Evolutionary conservation across 768 basidiomycete species (phyloP), one percentile per base, ranked within the genome.

Genomic region (Hirschioporus abietinus): DNA sequence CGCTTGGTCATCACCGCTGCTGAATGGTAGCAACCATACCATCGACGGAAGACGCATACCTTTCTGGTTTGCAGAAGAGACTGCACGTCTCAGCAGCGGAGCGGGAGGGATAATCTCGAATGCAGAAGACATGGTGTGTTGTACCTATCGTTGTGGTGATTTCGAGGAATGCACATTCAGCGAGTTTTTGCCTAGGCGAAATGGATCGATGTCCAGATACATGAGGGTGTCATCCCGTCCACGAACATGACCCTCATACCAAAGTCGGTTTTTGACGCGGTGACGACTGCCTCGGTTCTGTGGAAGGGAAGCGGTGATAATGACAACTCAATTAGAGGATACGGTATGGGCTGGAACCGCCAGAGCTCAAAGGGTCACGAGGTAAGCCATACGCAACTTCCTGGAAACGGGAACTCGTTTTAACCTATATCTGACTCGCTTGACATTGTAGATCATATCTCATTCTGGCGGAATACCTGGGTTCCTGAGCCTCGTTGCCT

Each of bases 91-190:
- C 18, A 68, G 71, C 17, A 77, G 80, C 4, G 82, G 82, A 6
- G 67, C 82, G 0, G 81, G 79, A 1, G 83, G 81, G 0, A 58
- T 84, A n/a, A 80, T 82, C 30, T 80, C 82, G 35, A 81, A 68
- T 26, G 75, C 74, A 0, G 66, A 76, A 20, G 83, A 84, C 36
- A 75, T 84, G 78, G 83, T 80, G 34, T 10, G 79, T 69, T 27
- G 17, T 15, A 24, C 15, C 60, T 12, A 61, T 34, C 10, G 60
- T 24, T 61, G 30, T 30, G 30, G 2, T 30, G 30, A 3, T 30
- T 30, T 30, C 30, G 30, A 30, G 30, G 5, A 62, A 12, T 15
- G 27, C 52, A 17, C 1, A 36, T 23, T 35, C n/a, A 23, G 59
- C 23, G 58, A 20, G 20, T 57, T 18, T 24, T 12, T 62, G 17